Percentiles rank a stretch among this genome's conserved stretches.
These are phyloP conservation scores for Penicillium robsamsonii DNA, from an alignment of 495 filamentous ascomycete species.

Conservation along the genomic window DNA sequence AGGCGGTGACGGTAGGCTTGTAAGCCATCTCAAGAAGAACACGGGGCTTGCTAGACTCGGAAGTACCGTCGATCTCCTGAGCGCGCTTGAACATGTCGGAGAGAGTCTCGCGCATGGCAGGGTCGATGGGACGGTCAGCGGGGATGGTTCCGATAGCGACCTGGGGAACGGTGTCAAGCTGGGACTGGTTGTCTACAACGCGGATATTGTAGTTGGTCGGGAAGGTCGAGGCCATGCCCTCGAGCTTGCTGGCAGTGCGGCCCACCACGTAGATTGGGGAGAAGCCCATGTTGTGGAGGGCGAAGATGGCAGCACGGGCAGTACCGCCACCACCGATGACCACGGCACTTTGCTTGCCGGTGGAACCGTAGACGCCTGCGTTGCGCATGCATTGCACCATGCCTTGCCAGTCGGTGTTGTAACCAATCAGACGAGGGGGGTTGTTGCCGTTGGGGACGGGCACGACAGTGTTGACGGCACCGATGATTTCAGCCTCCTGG, in stretches of 20 bases:
- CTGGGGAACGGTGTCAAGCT: conserved; percentile 52
- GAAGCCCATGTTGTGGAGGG: conserved; percentile 79
- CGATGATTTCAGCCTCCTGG: conserved; percentile 76
- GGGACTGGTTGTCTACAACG: conserved; percentile 53
- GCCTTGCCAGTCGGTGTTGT: conserved; percentile 96
- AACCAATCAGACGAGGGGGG: conserved; percentile 63
- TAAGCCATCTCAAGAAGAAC: conserved; percentile 97
- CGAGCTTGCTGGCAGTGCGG: conserved; percentile 65
- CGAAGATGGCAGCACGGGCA: conserved; percentile 86
- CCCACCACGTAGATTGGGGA: conserved; percentile 84
- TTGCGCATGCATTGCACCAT: conserved; percentile 81
- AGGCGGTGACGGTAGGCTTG: conserved; percentile 74
- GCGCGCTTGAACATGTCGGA: conserved; percentile 57
- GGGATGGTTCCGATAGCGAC: conserved; percentile 90
- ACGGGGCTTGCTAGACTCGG: conserved; percentile 35
- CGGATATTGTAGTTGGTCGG: conserved; percentile 71
- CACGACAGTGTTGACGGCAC: conserved; percentile 94
- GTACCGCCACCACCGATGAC: conserved; percentile 92
- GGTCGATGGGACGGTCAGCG: conserved; percentile 81
- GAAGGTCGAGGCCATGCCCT: conserved; percentile 68
- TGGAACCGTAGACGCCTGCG: conserved; percentile 55
- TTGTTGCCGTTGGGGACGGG: conserved; percentile 38
- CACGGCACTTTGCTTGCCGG: conserved; percentile 39
- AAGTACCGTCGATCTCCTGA: conserved; percentile 37
- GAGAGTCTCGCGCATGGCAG: conserved; percentile 65